These are phyloP conservation scores for Kluyveromyces nonfermentans DNA, from an alignment of 805 yeast genomes.

Conservation along the genomic window DNA sequence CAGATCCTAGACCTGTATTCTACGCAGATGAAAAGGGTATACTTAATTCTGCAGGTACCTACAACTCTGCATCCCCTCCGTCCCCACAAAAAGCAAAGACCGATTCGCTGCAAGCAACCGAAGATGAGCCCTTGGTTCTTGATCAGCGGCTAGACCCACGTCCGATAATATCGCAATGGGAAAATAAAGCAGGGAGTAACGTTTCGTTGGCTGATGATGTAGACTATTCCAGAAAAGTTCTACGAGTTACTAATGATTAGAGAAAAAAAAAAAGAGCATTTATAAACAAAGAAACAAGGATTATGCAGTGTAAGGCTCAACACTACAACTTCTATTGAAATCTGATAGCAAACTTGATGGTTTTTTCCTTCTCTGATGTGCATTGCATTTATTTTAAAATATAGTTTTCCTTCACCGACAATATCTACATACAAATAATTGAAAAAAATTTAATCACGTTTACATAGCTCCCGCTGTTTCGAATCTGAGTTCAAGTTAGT, in stretches of 20 bases:
- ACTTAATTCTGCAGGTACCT: background rate
- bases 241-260: constrained; percentile 33
- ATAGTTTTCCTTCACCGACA: background rate
- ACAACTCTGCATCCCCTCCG: background rate
- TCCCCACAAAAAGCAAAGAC: constrained; percentile 3
- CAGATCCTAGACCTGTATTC: constrained; percentile 12
- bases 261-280: background rate
- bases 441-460: too few species aligned
- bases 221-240: constrained; percentile 41
- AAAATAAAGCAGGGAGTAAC: constrained; percentile 11
- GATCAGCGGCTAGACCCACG: constrained; percentile 34
- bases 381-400: background rate
- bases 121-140: constrained; percentile 20
- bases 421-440: too few species aligned
- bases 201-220: constrained; percentile 38
- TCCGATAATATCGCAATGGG: constrained; percentile 13
- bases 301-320: too few species aligned
- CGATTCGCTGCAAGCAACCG: constrained; percentile 4
- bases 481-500: too few species aligned
- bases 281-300: background rate
- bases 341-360: too few species aligned
- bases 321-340: too few species aligned
- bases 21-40: constrained; percentile 20
- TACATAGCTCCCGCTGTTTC: too few species aligned
- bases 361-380: background rate